These are phyloP conservation scores for Alternaria atra DNA, from an alignment of 2,329 filamentous ascomycete genomes.

Conservation along the genomic window DNA sequence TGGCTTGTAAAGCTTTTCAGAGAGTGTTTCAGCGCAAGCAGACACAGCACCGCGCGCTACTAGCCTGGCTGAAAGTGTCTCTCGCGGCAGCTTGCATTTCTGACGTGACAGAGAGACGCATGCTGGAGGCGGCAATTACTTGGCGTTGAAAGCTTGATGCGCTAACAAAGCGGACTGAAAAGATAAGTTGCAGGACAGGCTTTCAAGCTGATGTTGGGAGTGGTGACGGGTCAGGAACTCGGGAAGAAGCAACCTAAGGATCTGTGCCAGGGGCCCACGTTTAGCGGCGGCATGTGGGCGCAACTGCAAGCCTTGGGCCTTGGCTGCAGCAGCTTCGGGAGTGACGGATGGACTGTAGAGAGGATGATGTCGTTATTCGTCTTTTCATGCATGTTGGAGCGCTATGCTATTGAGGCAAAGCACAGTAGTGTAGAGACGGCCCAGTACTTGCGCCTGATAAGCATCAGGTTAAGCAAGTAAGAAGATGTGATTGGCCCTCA, in stretches of 20 bases:
- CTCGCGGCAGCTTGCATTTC: conserved; percentile 41
- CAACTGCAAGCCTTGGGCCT: conserved; percentile 18
- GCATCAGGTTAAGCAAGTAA: not conserved
- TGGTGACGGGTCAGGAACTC: not conserved
- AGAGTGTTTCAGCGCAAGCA: conserved; percentile 75
- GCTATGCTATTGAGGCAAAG: not conserved
- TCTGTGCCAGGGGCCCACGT: conserved; percentile 17
- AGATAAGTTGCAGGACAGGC: not conserved
- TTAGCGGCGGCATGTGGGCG: conserved; percentile 24
- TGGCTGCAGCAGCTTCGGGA: conserved; percentile 22
- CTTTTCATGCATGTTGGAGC: conserved; percentile 2
- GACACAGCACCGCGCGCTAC: conserved; percentile 69
- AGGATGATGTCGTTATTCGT: conserved; percentile 15
- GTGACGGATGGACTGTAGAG: conserved; percentile 14
- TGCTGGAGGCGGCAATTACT: conserved; percentile 39
- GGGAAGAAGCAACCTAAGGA: conserved; percentile 18
- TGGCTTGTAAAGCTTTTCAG: conserved; percentile 75
- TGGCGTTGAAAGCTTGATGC: conserved; percentile 17
- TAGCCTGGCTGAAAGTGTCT: conserved; percentile 70
- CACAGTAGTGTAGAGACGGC: conserved; percentile 5
- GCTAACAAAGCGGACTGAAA: not conserved
- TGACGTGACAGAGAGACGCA: conserved; percentile 37
- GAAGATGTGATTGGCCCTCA: conserved; percentile 6
- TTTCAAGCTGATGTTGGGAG: conserved; percentile 3
- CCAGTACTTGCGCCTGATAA: not conserved